These are phyloP conservation scores for Cercospora zeina DNA, from an alignment of 2,329 filamentous ascomycete genomes.

Conservation along the genomic window DNA sequence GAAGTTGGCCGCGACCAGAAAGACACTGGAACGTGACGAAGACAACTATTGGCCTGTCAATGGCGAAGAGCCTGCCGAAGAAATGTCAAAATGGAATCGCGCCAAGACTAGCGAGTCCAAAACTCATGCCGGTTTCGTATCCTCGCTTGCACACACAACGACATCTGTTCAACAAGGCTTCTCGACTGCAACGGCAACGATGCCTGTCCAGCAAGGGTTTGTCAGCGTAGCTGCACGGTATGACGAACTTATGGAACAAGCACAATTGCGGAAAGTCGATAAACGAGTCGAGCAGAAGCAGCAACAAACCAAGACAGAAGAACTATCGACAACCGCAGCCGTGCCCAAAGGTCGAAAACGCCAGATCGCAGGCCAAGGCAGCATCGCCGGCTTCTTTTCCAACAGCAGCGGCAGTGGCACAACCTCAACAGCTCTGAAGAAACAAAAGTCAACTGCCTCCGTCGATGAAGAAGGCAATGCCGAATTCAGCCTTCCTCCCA, in stretches of 20 bases:
- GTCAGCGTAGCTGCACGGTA: conserved; percentile 44
- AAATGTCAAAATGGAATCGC: conserved; percentile 43
- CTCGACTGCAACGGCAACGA: conserved; percentile 35
- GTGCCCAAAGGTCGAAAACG: conserved; percentile 42
- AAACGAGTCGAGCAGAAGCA: conserved; percentile 32
- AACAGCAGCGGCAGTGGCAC: conserved; percentile 27
- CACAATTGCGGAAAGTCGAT: conserved; percentile 34
- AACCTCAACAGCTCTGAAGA: background rate
- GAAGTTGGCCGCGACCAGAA: conserved; percentile 53
- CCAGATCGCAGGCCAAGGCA: conserved; percentile 52
- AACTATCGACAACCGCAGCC: conserved; percentile 15
- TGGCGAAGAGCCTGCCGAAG: conserved; percentile 52
- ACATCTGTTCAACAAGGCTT: conserved; percentile 36
- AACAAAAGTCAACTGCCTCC: background rate
- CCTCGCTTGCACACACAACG: conserved; percentile 23
- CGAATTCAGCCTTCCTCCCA: conserved; percentile 24
- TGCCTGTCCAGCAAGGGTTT: conserved; percentile 36
- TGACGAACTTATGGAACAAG: conserved; percentile 44
- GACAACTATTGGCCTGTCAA: conserved; percentile 70
- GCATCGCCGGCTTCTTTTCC: conserved; percentile 56
- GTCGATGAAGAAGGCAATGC: conserved; percentile 27
- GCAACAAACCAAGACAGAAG: conserved; percentile 12
- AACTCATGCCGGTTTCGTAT: conserved; percentile 22
- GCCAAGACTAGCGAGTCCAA: conserved; percentile 17
- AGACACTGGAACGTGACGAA: conserved; percentile 57